Percentiles rank a stretch among this genome's conserved stretches.
These are phyloP conservation scores for Thelonectria olida DNA, from an alignment of 2,329 filamentous ascomycete species.

Conservation along the genomic window DNA sequence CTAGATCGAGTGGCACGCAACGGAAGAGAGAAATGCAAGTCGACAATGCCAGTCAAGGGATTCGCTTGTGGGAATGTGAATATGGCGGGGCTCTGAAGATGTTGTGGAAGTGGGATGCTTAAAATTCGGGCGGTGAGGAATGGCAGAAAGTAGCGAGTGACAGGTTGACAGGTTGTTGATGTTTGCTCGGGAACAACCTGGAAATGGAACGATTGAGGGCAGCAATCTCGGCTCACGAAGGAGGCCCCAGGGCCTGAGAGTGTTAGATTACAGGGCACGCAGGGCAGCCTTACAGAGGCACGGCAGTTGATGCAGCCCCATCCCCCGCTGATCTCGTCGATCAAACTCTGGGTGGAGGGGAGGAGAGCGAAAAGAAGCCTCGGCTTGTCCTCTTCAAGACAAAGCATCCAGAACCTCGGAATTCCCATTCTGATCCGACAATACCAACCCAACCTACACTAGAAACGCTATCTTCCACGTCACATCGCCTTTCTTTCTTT, in stretches of 20 bases:
- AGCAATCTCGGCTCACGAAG: too few relatives aligned
- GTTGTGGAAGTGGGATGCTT: constrained; percentile 31
- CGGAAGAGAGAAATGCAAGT: background rate
- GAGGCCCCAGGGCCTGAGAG: too few relatives aligned
- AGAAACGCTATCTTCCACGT: background rate
- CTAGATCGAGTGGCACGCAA: background rate
- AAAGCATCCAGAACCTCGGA: constrained; percentile 24
- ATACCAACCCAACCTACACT: constrained; percentile 3
- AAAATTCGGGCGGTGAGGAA: constrained; percentile 41
- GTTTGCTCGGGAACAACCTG: background rate
- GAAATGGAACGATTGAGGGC: background rate
- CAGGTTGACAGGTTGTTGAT: too few relatives aligned
- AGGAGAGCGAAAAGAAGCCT: constrained; percentile 15
- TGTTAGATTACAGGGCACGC: background rate
- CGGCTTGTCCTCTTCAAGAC: constrained; percentile 32
- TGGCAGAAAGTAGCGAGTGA: constrained; percentile 40
- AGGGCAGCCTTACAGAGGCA: background rate
- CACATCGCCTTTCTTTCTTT: background rate
- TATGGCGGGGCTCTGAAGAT: constrained; percentile 25
- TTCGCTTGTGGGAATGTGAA: constrained; percentile 13
- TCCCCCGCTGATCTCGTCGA: too few relatives aligned
- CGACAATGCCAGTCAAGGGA: background rate
- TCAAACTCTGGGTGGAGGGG: too few relatives aligned
- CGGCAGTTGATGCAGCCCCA: background rate
- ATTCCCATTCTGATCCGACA: constrained; percentile 8